These are phyloP conservation scores for Phytophthora syringae DNA, from an alignment of 352 stramenopile species.

Conservation along the genomic window DNA sequence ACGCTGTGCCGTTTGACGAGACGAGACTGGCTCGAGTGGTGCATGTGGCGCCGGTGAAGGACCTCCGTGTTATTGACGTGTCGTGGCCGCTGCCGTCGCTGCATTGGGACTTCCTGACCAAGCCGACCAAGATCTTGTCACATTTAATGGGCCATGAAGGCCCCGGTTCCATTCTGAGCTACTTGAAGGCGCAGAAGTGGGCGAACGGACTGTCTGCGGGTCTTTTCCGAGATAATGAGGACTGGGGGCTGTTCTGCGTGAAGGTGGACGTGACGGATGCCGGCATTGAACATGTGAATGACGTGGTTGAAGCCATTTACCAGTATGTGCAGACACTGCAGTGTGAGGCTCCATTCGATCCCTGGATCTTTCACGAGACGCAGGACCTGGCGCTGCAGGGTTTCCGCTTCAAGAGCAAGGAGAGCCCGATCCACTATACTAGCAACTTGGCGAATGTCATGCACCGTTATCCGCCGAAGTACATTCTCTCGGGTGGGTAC, in stretches of 20 bases:
- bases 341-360: conserved; percentile 41
- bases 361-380: conserved; percentile 78
- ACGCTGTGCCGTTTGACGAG: conserved; percentile 61
- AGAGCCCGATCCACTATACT: conserved; percentile 74
- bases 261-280: conserved; percentile 75
- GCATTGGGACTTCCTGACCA: conserved; percentile 65
- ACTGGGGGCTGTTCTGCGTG: conserved; percentile 72
- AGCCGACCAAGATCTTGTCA: conserved; percentile 86
- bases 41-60: conserved; percentile 71
- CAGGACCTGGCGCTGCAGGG: conserved; percentile 61
- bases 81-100: conserved; percentile 72
- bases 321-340: conserved; percentile 73
- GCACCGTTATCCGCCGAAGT: conserved; percentile 67
- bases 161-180: conserved; percentile 91
- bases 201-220: conserved; percentile 72
- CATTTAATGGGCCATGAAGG: conserved; percentile 96
- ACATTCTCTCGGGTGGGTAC: conserved; percentile 68
- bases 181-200: conserved; percentile 88
- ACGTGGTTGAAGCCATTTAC: conserved; percentile 69
- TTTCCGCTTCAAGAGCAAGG: conserved; percentile 84
- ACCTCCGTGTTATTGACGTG: conserved; percentile 75
- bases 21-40: conserved; percentile 46
- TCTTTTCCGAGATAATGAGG: conserved; percentile 72
- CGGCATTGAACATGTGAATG: conserved; percentile 64
- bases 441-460: conserved; percentile 72